A percentile compares a stretch with the other conserved stretches of the same genome.
Evolutionary conservation across 208 protist species (phyloP).

Genomic region (Borovskyia barvae): DNA sequence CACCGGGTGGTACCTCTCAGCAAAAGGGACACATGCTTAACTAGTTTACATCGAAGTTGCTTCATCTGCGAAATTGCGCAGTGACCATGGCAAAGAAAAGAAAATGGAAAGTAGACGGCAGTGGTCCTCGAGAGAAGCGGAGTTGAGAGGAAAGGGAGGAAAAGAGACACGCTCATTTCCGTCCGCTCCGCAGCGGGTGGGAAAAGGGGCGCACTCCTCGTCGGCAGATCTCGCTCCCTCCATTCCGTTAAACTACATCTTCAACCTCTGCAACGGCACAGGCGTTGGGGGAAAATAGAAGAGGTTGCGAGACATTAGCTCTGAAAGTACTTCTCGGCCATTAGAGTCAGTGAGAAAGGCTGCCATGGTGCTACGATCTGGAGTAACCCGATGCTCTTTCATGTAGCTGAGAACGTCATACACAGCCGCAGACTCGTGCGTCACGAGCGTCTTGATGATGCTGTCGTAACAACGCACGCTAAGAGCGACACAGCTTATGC

Average conservation of each 20-base stretch:
- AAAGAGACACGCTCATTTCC: background rate
- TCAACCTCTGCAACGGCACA: slow-evolving; percentile 11
- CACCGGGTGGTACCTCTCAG: too few relatives aligned
- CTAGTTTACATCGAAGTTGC: background rate
- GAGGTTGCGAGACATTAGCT: slow-evolving; percentile 32
- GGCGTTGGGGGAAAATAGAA: slow-evolving; percentile 22
- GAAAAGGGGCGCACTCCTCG: too few relatives aligned
- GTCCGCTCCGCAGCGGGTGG: too few relatives aligned
- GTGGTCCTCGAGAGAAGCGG: background rate
- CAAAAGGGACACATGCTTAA: background rate
- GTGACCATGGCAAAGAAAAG: slow-evolving; percentile 4
- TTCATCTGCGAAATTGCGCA: background rate
- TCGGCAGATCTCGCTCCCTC: background rate
- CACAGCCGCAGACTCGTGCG: slow-evolving; percentile 44
- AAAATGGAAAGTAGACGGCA: slow-evolving; percentile 1
- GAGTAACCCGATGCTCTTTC: slow-evolving; percentile 53
- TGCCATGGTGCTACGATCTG: slow-evolving; percentile 62
- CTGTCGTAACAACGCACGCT: slow-evolving; percentile 76
- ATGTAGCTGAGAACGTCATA: slow-evolving; percentile 85
- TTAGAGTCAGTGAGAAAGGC: slow-evolving; percentile 62
- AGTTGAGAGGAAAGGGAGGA: slow-evolving; percentile 8
- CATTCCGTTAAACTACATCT: background rate
- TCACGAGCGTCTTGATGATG: slow-evolving; percentile 64
- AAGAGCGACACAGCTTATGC: slow-evolving; percentile 55
- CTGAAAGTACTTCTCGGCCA: slow-evolving; percentile 44